Evolutionary conservation across 2,329 filamentous ascomycete genomes (phyloP).

Genomic region (Knufia fluminis): DNA sequence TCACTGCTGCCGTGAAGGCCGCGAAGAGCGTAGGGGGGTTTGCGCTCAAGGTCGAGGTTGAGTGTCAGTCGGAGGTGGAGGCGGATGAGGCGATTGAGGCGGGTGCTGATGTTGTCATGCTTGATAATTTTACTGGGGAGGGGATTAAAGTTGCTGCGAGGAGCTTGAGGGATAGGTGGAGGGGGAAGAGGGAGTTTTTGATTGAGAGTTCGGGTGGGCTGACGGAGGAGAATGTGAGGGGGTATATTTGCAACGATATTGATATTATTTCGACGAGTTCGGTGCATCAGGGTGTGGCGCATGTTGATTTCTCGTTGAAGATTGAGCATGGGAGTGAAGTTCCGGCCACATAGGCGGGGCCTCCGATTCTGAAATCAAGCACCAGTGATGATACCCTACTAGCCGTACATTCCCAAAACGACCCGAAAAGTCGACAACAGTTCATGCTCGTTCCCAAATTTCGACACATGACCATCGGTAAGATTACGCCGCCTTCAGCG

Average conservation of each 20-base stretch:
- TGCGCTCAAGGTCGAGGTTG: slow-evolving; percentile 88
- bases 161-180: slow-evolving; percentile 72
- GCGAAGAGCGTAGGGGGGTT: slow-evolving; percentile 82
- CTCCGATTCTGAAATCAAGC: too few relatives aligned
- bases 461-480: neutral
- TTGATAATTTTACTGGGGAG: slow-evolving; percentile 85
- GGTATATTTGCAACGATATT: slow-evolving; percentile 77
- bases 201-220: slow-evolving; percentile 90
- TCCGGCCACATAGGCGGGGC: slow-evolving; percentile 6
- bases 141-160: slow-evolving; percentile 66
- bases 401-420: too few relatives aligned
- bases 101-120: slow-evolving; percentile 91
- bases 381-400: too few relatives aligned
- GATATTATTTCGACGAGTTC: slow-evolving; percentile 95
- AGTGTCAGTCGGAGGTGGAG: slow-evolving; percentile 79
- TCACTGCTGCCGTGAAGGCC: slow-evolving; percentile 73
- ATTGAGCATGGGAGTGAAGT: slow-evolving; percentile 56
- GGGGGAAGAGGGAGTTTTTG: slow-evolving; percentile 57
- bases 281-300: slow-evolving; percentile 89
- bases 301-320: slow-evolving; percentile 95
- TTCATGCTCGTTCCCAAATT: too few relatives aligned
- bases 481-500: slow-evolving; percentile 1
- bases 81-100: slow-evolving; percentile 85
- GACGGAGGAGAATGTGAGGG: slow-evolving; percentile 71
- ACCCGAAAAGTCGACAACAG: too few relatives aligned